Conservation (phyloP, 176 grass and related monocot species). For the Stipa capillata region DNA sequence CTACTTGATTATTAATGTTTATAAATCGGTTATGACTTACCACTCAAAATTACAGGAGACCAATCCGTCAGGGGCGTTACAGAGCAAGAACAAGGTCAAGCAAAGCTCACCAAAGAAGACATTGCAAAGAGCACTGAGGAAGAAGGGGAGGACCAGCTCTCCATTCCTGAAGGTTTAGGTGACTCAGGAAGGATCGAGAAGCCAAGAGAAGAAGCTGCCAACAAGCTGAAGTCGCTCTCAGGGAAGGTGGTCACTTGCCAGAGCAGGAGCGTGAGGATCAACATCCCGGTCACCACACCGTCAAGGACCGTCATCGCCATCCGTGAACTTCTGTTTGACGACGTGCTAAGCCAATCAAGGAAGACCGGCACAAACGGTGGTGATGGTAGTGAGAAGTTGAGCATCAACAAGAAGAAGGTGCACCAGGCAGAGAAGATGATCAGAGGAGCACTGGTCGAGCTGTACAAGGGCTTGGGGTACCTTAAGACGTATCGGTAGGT, state of each 20-base stretch:
- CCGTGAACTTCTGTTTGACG: slow-evolving; percentile 59
- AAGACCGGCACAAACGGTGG: slow-evolving; percentile 1
- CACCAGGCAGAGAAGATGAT: slow-evolving; percentile 98
- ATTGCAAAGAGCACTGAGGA: slow-evolving; percentile 2
- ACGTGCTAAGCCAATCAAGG: slow-evolving; percentile 62
- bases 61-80: slow-evolving; percentile 28
- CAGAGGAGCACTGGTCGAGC: slow-evolving; percentile 66
- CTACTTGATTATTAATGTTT: not conserved
- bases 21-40: not conserved
- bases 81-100: slow-evolving; percentile 45
- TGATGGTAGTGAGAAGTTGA: slow-evolving; percentile 46
- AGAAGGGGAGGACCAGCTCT: slow-evolving; percentile 36
- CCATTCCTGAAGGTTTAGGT: slow-evolving; percentile 32
- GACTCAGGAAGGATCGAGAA: slow-evolving; percentile 39
- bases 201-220: slow-evolving; percentile 26
- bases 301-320: slow-evolving; percentile 72
- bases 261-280: slow-evolving; percentile 78
- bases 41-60: slow-evolving; percentile 42
- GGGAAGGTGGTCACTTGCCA: slow-evolving; percentile 66
- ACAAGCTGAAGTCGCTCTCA: slow-evolving; percentile 55
- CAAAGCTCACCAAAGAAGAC: slow-evolving; percentile 25
- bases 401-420: slow-evolving; percentile 83
- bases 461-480: slow-evolving; percentile 75
- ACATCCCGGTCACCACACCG: slow-evolving; percentile 84
- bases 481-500: slow-evolving; percentile 61